These are phyloP conservation scores for Alternaria hordeiaustralica DNA, from an alignment of 2,329 filamentous ascomycete genomes.

Conservation along the genomic window DNA sequence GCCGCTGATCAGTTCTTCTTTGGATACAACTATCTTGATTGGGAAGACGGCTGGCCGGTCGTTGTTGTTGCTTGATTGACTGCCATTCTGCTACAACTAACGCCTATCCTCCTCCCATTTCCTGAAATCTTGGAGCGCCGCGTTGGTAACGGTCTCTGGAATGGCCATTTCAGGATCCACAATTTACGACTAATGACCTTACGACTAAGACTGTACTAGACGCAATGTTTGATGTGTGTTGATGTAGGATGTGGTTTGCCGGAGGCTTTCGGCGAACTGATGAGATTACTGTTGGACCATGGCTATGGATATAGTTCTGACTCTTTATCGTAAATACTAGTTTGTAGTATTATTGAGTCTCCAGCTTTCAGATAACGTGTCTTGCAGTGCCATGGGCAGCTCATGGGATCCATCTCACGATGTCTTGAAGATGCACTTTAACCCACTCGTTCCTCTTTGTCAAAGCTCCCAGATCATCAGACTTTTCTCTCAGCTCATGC, in stretches of 20 bases:
- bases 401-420: background rate
- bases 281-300: background rate
- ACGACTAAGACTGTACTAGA: background rate
- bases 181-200: background rate
- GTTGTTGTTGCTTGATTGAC: constrained; percentile 12
- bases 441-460: background rate
- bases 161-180: background rate
- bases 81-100: background rate
- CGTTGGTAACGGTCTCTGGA: background rate
- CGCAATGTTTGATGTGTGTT: background rate
- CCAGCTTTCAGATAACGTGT: background rate
- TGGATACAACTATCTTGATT: constrained; percentile 42
- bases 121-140: background rate
- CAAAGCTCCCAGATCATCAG: background rate
- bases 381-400: background rate
- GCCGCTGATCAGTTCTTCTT: constrained; percentile 33
- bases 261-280: background rate
- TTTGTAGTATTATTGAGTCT: background rate
- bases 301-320: background rate
- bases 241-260: background rate
- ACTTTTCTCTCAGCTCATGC: background rate
- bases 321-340: background rate
- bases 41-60: constrained; percentile 38
- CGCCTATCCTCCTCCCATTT: background rate
- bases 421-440: background rate